phyloP scores from a whole-genome alignment of 2,329 filamentous ascomycete species.

The Phaeosphaeriaceae sp. region DNA sequence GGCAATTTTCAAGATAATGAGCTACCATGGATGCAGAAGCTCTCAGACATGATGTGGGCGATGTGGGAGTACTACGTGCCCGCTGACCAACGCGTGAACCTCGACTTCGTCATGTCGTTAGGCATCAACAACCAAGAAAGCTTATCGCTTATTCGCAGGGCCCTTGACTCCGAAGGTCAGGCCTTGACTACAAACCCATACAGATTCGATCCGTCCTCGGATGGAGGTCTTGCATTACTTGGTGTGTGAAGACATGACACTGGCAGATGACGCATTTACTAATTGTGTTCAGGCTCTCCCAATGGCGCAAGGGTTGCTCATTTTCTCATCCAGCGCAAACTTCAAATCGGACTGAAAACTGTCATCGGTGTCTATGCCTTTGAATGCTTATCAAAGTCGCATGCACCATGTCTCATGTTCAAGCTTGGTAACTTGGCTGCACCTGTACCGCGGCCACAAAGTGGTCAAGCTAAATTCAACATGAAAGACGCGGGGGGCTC shows the following conservation, averaged over 20 bases:
- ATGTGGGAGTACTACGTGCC: conserved; percentile 4
- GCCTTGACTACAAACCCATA: background rate
- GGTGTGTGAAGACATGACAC: background rate
- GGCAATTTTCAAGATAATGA: background rate
- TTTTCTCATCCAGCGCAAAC: conserved; percentile 4
- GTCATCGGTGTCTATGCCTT: background rate
- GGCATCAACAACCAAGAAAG: conserved; percentile 1
- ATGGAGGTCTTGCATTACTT: background rate
- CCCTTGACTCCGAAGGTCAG: background rate
- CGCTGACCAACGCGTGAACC: background rate
- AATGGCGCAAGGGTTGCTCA: conserved; percentile 1
- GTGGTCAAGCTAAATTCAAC: too few relatives aligned
- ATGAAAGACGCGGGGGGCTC: too few relatives aligned
- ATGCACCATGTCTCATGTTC: background rate
- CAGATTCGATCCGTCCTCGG: background rate
- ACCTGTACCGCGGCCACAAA: background rate
- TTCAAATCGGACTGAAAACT: background rate
- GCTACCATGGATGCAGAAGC: background rate
- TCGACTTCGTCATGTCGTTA: conserved; percentile 1
- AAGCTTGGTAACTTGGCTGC: background rate
- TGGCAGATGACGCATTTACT: background rate
- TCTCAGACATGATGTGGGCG: conserved; percentile 5
- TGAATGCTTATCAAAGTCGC: background rate
- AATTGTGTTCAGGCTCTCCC: background rate
- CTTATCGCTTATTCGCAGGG: background rate